Base-by-base conservation (phyloP, 2,329 filamentous ascomycete genomes). In the Exophiala lecanii-corni region DNA sequence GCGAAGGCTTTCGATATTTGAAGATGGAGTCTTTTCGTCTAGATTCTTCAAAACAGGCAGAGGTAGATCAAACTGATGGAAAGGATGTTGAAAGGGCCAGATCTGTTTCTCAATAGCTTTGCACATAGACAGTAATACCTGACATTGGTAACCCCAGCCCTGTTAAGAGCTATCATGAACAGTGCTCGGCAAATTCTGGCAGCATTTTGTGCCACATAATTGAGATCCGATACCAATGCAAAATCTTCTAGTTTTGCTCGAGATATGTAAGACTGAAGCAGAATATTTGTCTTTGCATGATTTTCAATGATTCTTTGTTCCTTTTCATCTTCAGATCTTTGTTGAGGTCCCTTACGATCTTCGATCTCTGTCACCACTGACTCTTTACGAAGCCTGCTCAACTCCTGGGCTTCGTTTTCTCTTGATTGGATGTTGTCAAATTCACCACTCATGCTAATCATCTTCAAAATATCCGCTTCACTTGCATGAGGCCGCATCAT, bases 361-460 rank as follows among this genome's bases (percentile, higher is more conserved):
- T 82, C 83, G 16, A 97, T 81, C 52, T 89, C 81, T 45, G 89
- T 95, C 13, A 83, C 82, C 9, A 86, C 77, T 12, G 76, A 73
- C 23, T 89, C 80, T 0, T 86, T 72, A 51, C 79, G 80, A 39
- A 98, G 73, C 16, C 78, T 74, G 13, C 75, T 75, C n/a, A 98
- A 72, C 62, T 98, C 94, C 57, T 89, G 86, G 43, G 84, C 82
- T 65, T 98, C 94, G 39, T 71, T 92, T 42, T 98, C 92, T 49
- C 94, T 76, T 4, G 86, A 89, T 60, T 96, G 89, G 31, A 98
- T 86, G 54, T 98, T 95, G 68, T 97, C 89, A 56, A 98, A 98
- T 63, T 98, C 92, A 53, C 89, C 89, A 62, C 89, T 95, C 85
- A 92, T 89, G 55, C 88, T 89, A 59, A 98, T 89, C 89, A 98